A percentile compares a stretch with the other conserved stretches of the same genome.
These are phyloP conservation scores for Fusarium sororula DNA, from an alignment of 2,329 filamentous ascomycete species.

Conservation along the genomic window DNA sequence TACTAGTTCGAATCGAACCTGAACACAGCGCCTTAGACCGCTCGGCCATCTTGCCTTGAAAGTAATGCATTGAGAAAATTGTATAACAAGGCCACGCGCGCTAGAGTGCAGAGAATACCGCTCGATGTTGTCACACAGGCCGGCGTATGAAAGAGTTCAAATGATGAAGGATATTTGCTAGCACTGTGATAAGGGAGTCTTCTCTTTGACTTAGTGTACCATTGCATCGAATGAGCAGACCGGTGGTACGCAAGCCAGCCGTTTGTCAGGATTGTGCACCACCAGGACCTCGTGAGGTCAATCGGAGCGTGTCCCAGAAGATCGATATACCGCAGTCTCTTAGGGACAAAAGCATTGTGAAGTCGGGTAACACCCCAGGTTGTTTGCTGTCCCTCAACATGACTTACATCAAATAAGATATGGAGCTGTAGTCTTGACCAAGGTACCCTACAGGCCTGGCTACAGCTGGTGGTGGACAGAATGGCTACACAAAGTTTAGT, in stretches of 20 bases:
- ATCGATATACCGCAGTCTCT: neutral
- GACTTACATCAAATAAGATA: neutral
- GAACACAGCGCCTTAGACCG: slow-evolving; percentile 40
- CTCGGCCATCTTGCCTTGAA: slow-evolving; percentile 28
- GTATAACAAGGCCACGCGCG: fast-evolving
- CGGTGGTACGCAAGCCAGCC: fast-evolving
- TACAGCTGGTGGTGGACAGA: neutral
- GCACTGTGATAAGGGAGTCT: fast-evolving
- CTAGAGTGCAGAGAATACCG: fast-evolving
- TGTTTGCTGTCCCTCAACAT: neutral
- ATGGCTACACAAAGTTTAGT: neutral
- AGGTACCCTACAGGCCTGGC: neutral
- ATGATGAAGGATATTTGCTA: fast-evolving
- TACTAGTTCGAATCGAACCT: slow-evolving; percentile 31
- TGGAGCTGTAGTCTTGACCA: fast-evolving
- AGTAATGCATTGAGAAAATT: fast-evolving
- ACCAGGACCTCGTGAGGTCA: neutral
- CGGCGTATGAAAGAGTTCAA: fast-evolving
- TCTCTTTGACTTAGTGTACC: too few species aligned
- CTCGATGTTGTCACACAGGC: too few species aligned
- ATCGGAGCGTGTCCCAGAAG: too few species aligned
- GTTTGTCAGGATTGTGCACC: neutral
- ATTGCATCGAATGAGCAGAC: too few species aligned
- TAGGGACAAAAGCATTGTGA: neutral
- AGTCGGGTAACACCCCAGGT: too few species aligned